Conservation (phyloP, 805 yeast genomes). For the Pichia eremophila region DNA sequence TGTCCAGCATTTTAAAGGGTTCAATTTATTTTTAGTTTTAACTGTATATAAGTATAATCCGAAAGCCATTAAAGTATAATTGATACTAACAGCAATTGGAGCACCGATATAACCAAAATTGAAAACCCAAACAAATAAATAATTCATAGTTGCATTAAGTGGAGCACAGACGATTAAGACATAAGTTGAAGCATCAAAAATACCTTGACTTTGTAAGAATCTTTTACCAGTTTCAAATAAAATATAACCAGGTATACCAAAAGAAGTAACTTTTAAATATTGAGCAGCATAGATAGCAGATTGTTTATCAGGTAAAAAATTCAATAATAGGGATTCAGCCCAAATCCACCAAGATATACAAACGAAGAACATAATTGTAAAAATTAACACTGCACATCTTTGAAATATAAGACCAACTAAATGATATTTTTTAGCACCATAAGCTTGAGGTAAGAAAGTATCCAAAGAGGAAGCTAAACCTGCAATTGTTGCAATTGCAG, state of each 20-base stretch:
- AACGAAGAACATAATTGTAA: constrained; percentile 45
- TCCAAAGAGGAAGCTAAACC: constrained; percentile 75
- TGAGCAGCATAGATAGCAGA: constrained; percentile 45
- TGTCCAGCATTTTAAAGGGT: constrained; percentile 29
- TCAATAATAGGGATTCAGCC: constrained; percentile 38
- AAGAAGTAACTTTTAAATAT: constrained; percentile 45
- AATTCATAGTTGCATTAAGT: constrained; percentile 58
- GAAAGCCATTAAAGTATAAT: constrained; percentile 62
- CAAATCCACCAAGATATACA: constrained; percentile 51
- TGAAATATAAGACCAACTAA: constrained; percentile 61
- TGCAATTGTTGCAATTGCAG: constrained; percentile 66
- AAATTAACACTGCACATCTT: constrained; percentile 52
- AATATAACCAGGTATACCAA: constrained; percentile 66
- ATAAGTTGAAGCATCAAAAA: constrained; percentile 72
- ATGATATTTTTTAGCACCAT: constrained; percentile 55
- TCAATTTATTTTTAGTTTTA: constrained; percentile 33
- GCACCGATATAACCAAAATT: constrained; percentile 68
- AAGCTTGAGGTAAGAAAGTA: constrained; percentile 72
- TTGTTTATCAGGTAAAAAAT: constrained; percentile 34
- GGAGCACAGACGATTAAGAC: constrained; percentile 67
- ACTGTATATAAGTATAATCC: constrained; percentile 41
- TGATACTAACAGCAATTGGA: constrained; percentile 62
- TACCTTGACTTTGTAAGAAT: constrained; percentile 67
- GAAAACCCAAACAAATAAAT: constrained; percentile 59
- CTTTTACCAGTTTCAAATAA: constrained; percentile 63